Base-by-base conservation (phyloP, 345 rosid species). In the Eucalyptus erythrocorys region DNA sequence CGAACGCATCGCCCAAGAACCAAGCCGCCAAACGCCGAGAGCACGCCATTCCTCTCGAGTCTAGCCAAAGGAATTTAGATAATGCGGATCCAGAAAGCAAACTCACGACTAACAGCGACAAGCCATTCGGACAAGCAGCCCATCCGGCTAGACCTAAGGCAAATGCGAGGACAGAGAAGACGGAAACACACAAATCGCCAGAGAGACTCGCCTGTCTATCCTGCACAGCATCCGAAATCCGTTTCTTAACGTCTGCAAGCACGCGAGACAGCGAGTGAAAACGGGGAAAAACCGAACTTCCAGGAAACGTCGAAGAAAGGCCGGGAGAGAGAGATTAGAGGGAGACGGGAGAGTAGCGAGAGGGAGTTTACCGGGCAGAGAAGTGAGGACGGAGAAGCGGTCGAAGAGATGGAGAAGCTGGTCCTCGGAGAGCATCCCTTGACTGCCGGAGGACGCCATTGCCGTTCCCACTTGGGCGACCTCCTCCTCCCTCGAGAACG, bases 171-270 rank as follows among this genome's bases (percentile, higher is more conserved):
- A 30, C 57, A 30, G 21, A 30, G 21, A 3, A n/a, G 32, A 19
- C 27, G 24, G 37, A 32, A 64, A 64, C 15, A 1, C 76, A 2
- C 76, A 7, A 64, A 64, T 64, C 40, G 40, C 76, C 76, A 26
- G 87, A 49, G 48, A 66, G 27, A 87, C 16, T 90, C 81, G 92
- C 99, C 95, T 96, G 97, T 88, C 95, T 93, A 79, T 96, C 98
- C 26, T 93, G 92, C 87, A 95, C 97, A 42, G 98, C 98, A 30
- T 96, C 99, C 9, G 93, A 93, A 86, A 96, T 92, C 91, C 97
- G 93, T 93, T 92, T 90, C 96, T 96, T 97, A 86, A 96, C 95
- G 92, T 95, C 99, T 96, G 88, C 87, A 37, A 19, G 82, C 27
- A 37, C 1, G 82, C 40, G 48, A 59, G 5, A 68, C 43, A 86